Base-by-base conservation (phyloP, 208 protist genomes). In the Crithidia bombi region DNA sequence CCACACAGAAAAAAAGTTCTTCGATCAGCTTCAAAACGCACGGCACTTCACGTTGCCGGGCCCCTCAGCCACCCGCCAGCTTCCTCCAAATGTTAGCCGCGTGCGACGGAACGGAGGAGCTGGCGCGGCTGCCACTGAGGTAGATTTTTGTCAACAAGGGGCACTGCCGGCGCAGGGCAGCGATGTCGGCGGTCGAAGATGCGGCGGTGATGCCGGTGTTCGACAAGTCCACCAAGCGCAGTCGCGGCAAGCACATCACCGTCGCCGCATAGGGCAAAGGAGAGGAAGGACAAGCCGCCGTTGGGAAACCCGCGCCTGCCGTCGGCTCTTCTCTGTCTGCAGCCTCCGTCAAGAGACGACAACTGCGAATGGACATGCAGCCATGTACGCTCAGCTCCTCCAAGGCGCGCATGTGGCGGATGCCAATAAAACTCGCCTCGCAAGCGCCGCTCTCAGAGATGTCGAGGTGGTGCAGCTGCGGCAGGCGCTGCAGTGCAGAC, bases 391-490 rank as follows among this genome's bases (percentile, higher is more conserved):
- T 66, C 30, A 83, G 58, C 64, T 75, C 58, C 54, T 76, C 66
- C 46, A 83, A 46, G n/a, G 62, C 39, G 3, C 59, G 73, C 56
- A 56, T 68, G 15, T 69, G 43, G 12, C 52, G 23, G 23, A 66
- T 58, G 36, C 64, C 44, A 2, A 32, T 32, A n/a, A 73, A 28
- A 28, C 68, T 71, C 25, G 38, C 50, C 43, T 71, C 73, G 15
- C 56, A 59, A 14, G 74, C 55, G 63, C 54, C 65, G 49, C 68
- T 79, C 30, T 63, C 61, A 14, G 52, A 71, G n/a, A 74, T 47
- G 44, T 78, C 78, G 33, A 82, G 64, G 25, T 65, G 56, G 25
- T 62, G 78, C 67, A 82, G 57, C 25, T 69, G 78, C 32, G 52
- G 47, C 52, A 75, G 54, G 14, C 50, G 32, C 14, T 50, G 21